phyloP scores from a whole-genome alignment of 257 asterid genomes.

The Dorcoceras hygrometricum region DNA sequence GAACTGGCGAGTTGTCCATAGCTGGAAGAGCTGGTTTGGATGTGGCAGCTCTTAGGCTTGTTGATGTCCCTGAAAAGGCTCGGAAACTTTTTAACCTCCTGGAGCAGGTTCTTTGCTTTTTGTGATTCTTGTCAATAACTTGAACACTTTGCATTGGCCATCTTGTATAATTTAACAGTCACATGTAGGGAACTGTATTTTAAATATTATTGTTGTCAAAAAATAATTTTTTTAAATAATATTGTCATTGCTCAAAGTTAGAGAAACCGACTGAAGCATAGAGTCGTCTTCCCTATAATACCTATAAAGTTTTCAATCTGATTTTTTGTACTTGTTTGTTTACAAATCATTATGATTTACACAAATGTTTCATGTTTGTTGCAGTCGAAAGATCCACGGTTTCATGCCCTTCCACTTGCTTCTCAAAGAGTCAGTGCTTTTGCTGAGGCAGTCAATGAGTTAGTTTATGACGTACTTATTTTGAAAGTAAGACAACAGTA shows the following conservation, averaged over 20 bases:
- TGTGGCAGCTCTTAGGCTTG: conserved; percentile 84
- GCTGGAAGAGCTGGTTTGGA: conserved; percentile 90
- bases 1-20: conserved; percentile 58
- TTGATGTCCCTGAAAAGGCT: conserved; percentile 83
- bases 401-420: conserved; percentile 93
- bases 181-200: not conserved
- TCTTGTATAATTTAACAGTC: conserved; percentile 10
- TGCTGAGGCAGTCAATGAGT: conserved; percentile 89
- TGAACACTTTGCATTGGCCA: conserved; percentile 2
- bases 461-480: conserved; percentile 92
- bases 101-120: conserved; percentile 66
- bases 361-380: conserved; percentile 27
- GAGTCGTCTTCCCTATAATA: not conserved
- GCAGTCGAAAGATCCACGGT: conserved; percentile 98
- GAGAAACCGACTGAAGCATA: conserved; percentile 8
- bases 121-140: not conserved
- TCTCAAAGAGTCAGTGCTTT: conserved; percentile 87
- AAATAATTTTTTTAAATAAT: not conserved
- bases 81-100: conserved; percentile 80
- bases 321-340: not conserved
- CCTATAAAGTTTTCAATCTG: not conserved
- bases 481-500: conserved; percentile 84
- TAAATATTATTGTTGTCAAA: not conserved
- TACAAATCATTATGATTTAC: not conserved
- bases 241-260: conserved; percentile 12